Evolutionary conservation across 164 flowering plant genomes (phyloP).

Genomic region (Houttuynia cordata): DNA sequence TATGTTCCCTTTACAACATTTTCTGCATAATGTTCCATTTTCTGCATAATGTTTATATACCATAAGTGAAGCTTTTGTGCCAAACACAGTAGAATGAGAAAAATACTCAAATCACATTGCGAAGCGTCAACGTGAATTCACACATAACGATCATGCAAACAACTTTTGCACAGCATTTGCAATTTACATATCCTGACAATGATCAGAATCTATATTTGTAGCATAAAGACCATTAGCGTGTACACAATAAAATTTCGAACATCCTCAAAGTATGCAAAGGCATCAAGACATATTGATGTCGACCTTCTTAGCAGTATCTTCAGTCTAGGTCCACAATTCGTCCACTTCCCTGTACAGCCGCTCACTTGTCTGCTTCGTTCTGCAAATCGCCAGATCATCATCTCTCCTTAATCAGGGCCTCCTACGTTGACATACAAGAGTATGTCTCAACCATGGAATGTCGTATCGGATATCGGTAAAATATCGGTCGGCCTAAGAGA

Average conservation of each 20-base stretch:
- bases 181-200: too few relatives aligned
- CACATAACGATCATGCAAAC: too few relatives aligned
- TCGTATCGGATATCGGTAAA: too few relatives aligned
- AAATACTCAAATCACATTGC: too few relatives aligned
- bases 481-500: too few relatives aligned
- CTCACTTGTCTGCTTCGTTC: slow-evolving; percentile 94
- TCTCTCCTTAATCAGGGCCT: slow-evolving; percentile 41
- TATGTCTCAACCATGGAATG: slow-evolving; percentile 94
- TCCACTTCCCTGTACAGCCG: slow-evolving; percentile 85
- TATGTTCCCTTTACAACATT: too few relatives aligned
- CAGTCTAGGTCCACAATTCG: slow-evolving; percentile 88
- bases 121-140: too few relatives aligned
- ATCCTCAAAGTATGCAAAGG: neutral
- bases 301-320: slow-evolving; percentile 81
- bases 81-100: too few relatives aligned
- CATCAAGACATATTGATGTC: neutral
- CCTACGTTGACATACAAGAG: slow-evolving; percentile 79
- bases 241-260: neutral
- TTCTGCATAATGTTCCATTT: too few relatives aligned
- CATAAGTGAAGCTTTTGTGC: too few relatives aligned
- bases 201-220: neutral
- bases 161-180: too few relatives aligned
- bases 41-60: too few relatives aligned
- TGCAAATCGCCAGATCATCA: slow-evolving; percentile 81
- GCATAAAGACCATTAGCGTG: neutral